These are phyloP conservation scores for Hypoxylon perforatum DNA, from an alignment of 495 filamentous ascomycete genomes.

Conservation along the genomic window DNA sequence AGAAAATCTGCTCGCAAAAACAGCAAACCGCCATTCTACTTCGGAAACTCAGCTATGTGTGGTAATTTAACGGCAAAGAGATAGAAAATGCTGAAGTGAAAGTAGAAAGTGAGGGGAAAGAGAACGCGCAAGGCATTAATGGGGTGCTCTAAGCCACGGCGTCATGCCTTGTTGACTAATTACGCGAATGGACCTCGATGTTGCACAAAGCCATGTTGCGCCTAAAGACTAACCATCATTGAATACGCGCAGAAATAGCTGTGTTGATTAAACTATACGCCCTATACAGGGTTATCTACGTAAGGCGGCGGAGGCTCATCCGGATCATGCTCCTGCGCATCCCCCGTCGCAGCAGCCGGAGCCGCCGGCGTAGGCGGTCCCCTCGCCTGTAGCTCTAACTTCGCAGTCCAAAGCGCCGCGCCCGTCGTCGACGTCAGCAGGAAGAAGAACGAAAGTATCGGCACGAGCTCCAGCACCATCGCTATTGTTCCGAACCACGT, in stretches of 20 bases:
- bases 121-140: no score
- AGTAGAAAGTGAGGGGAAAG: no score
- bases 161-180: no score
- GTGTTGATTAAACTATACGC: conserved; percentile 3
- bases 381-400: conserved; percentile 55
- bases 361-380: background rate
- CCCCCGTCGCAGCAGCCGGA: background rate
- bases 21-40: no score
- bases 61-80: no score
- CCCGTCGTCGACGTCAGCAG: conserved; percentile 82
- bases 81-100: no score
- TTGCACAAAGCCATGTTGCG: no score
- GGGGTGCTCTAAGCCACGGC: no score
- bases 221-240: background rate
- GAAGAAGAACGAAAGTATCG: conserved; percentile 87
- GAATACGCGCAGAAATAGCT: no score
- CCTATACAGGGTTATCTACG: conserved; percentile 48
- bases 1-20: no score
- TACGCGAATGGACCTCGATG: no score
- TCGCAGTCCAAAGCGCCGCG: conserved; percentile 85
- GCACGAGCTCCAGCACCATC: conserved; percentile 75
- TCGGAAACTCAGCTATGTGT: no score
- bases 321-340: conserved; percentile 39
- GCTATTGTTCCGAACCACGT: conserved; percentile 68
- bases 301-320: conserved; percentile 47